Conservation (phyloP, 129 eudicot genomes). For the Saposhnikovia divaricata region DNA sequence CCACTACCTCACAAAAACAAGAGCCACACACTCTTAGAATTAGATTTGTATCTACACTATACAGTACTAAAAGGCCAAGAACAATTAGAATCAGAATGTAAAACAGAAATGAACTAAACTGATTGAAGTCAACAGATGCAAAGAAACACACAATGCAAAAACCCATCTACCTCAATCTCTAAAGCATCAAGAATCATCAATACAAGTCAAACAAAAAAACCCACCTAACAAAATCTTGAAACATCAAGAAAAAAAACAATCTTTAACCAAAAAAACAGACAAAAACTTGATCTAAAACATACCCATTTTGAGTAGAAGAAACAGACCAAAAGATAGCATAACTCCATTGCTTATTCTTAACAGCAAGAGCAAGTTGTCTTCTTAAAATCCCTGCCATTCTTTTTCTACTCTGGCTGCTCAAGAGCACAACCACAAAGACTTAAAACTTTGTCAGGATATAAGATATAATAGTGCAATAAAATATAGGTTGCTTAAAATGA, state of each 20-base stretch:
- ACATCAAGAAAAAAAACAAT: neutral
- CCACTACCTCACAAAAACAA: neutral
- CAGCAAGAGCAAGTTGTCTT: conserved; percentile 62
- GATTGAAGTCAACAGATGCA: neutral
- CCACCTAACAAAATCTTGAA: neutral
- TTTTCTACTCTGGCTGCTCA: conserved; percentile 9
- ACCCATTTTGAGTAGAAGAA: conserved; percentile 74
- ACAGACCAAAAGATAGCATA: conserved; percentile 88
- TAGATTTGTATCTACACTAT: neutral
- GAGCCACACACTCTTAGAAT: neutral
- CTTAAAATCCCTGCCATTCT: conserved; percentile 36
- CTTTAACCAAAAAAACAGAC: neutral
- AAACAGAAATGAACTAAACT: neutral
- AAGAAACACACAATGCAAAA: neutral
- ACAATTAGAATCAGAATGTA: neutral
- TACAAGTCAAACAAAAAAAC: neutral
- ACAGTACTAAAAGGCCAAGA: neutral
- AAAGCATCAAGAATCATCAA: neutral
- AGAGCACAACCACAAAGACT: neutral
- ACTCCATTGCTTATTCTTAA: conserved; percentile 77
- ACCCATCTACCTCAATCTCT: neutral
- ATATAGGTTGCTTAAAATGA: neutral
- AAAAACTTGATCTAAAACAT: neutral
- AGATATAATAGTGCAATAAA: neutral
- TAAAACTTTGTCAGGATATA: neutral